Conservation (phyloP, 2,329 filamentous ascomycete species). For the Cryoendolithus antarcticus region DNA sequence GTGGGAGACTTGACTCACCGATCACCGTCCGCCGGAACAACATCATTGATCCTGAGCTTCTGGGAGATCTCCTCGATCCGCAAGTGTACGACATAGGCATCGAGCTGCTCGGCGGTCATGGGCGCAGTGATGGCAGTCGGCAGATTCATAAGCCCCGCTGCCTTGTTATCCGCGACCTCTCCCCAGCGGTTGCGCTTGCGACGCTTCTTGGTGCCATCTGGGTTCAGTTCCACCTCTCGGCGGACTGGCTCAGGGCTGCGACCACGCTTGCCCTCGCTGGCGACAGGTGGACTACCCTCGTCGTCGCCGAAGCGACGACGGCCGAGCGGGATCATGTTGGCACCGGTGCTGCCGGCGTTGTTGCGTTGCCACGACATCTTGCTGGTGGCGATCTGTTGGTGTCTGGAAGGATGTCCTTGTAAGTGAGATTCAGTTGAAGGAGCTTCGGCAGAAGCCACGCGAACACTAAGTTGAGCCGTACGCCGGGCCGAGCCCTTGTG, state of each 20-base stretch:
- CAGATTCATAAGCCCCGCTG: slow-evolving; percentile 91
- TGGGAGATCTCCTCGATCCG: slow-evolving; percentile 99
- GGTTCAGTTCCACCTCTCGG: slow-evolving; percentile 23
- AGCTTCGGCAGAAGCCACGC: no score
- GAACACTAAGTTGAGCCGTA: no score
- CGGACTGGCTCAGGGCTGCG: slow-evolving; percentile 56
- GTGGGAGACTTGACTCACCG: slow-evolving; percentile 41
- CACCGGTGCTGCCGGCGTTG: slow-evolving; percentile 77
- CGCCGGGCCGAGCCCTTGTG: no score
- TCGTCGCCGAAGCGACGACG: slow-evolving; percentile 66
- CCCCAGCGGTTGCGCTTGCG: slow-evolving; percentile 99
- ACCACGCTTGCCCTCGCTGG: slow-evolving; percentile 60
- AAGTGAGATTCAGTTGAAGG: not conserved
- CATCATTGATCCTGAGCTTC: slow-evolving; percentile 97
- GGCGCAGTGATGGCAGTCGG: slow-evolving; percentile 92
- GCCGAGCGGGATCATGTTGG: slow-evolving; percentile 93
- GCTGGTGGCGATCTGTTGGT: slow-evolving; percentile 4
- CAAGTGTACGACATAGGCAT: slow-evolving; percentile 90
- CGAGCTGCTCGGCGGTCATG: slow-evolving; percentile 97
- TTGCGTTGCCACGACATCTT: slow-evolving; percentile 50
- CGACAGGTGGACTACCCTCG: slow-evolving; percentile 34
- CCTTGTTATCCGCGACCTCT: slow-evolving; percentile 95
- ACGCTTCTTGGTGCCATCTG: slow-evolving; percentile 72
- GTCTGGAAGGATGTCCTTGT: not conserved
- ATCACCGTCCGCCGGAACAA: slow-evolving; percentile 91